Base-by-base conservation (phyloP, 176 grass and related monocot genomes). In the Bothriochloa decipiens region DNA sequence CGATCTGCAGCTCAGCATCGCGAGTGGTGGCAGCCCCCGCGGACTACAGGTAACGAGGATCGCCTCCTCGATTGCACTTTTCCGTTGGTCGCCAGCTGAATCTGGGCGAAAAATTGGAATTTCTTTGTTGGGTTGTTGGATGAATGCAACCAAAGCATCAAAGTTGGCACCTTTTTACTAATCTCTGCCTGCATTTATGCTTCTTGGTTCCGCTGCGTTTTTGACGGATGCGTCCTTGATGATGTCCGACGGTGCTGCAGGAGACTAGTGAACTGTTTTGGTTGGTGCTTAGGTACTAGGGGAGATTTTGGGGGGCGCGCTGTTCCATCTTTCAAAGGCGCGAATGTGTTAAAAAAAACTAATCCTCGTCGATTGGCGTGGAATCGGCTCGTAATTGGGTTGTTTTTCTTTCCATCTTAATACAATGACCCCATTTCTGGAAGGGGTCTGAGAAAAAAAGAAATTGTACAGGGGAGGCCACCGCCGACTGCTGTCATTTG, bases 31-130 rank as follows among this genome's bases (percentile, higher is more conserved):
- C 78, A 35, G 28, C 28, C 6, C 42, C 43, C 10, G 28, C 77
- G 6, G 17, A 67, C 18, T 80, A 11, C 64, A 80, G 78, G 78
- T 80, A 80, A 68, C 63, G 18, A 68, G 4, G 64, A 80, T 49
- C 43, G 42, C 43, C 28, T 12, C 41, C 26, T 29, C 26, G 2
- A 29, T 63, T 64, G 7, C 16, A 42, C 27, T 47, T 80, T 3
- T 8, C 40, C 25, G 15, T 15, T 29, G 58, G 9, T 64, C 23
- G 2, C 5, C 12, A 18, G 75, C 13, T 78, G 55, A 78, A 78
- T 78, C 77, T 79, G 16, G 77, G 47, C 14, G 27, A 52, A 50
- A 80, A 80, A 68, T 11, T 6, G 2, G 2, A 18, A 23, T 68
- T 37, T 68, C 29, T 32, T 32, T 32, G 29, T 32, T 32, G 27